Evolutionary conservation across 2,329 filamentous ascomycete species (phyloP), one percentile per base, ranked within the genome.

Genomic region (Claviceps paspali): DNA sequence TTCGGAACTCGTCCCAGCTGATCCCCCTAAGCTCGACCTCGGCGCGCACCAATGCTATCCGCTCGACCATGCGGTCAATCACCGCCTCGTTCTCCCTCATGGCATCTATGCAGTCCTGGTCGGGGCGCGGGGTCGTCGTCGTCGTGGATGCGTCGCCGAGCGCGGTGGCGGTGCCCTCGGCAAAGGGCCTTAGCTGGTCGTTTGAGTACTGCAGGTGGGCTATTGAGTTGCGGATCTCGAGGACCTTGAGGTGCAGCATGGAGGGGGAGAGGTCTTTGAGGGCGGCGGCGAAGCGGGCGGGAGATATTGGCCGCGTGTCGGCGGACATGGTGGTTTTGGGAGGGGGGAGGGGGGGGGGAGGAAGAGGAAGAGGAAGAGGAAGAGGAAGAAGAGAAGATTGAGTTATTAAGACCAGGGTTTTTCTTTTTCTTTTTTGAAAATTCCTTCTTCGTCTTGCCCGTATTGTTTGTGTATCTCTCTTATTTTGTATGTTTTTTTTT

Each of bases 201-300:
- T 86, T 87, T 44, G 76, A 82, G 55, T 76, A 76, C 49, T 78
- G 70, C 19, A 87, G 74, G 56, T 87, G 80, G 18, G 70, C 67
- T 52, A 86, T 78, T 48, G 68, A 74, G 67, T 85, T 86, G 53
- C 73, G 74, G 43, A 87, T 67, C 56, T 87, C 82, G 52, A 80
- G 71, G 41, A 79, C 72, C 59, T 86, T 86, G 57, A 80, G 67
- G 58, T 81, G 76, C 6, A 87, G 75, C 40, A 69, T 69, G 43
- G 70, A 67, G 45, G 78, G 54, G 29, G 79, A 72, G 39, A 87
- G 74, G 42, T 77, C 71, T 45, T 68, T 63, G 46, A 87, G 67
- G 18, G 82, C 82, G 43, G 65, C 62, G 51, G 76, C 73, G 62
- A 83, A 84, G 52, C 70, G 70, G 14, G 63, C 55, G 19, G 74